Conservation (phyloP, 257 asterid species). For the Mitragyna speciosa region DNA sequence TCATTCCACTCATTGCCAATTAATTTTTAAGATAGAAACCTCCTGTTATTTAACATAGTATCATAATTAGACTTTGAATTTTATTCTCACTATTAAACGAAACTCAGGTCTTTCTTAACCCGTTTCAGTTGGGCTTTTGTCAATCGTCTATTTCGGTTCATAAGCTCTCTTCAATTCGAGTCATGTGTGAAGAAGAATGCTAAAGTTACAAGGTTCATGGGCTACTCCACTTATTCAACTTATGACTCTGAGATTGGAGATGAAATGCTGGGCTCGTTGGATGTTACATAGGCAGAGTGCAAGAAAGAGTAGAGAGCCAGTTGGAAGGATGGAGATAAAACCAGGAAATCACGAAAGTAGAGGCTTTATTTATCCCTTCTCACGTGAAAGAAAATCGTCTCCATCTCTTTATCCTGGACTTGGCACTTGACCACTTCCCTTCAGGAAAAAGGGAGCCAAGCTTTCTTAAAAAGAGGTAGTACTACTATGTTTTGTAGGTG, state of each 20-base stretch:
- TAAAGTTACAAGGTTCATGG: too few species aligned
- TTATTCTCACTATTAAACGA: too few species aligned
- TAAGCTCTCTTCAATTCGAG: too few species aligned
- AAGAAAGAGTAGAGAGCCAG: background rate
- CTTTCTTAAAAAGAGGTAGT: background rate
- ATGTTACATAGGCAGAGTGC: background rate
- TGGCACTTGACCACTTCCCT: background rate
- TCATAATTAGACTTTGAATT: too few species aligned
- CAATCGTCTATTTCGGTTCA: too few species aligned
- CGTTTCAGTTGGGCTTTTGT: too few species aligned
- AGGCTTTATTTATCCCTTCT: background rate
- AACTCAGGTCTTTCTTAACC: too few species aligned
- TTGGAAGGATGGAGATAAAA: constrained; percentile 1
- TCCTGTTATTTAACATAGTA: too few species aligned
- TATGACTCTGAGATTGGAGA: background rate
- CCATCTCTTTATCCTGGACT: background rate
- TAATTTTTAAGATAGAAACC: too few species aligned
- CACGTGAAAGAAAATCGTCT: background rate
- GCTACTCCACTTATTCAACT: too few species aligned
- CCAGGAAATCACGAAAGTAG: background rate
- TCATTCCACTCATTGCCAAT: too few species aligned
- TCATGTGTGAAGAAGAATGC: too few species aligned
- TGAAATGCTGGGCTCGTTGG: background rate
- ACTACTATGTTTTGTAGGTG: background rate
- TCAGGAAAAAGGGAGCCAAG: background rate